Conservation (phyloP, 345 rosid species). For the Psidium friedrichsthalianum region DNA sequence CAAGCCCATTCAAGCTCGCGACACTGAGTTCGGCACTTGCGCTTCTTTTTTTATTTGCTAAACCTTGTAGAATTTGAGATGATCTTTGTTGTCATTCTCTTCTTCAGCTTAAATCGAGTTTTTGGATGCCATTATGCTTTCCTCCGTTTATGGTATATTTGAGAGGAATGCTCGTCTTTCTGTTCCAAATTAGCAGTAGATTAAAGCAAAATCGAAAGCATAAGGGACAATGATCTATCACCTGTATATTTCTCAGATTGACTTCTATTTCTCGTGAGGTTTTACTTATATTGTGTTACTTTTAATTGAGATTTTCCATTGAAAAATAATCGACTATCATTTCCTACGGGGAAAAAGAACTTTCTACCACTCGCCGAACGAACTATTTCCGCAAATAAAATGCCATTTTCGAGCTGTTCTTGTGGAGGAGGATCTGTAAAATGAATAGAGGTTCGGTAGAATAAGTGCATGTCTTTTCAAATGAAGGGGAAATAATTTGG, state of each 20-base stretch:
- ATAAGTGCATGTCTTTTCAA: neutral
- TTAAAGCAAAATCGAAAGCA: neutral
- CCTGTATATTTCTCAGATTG: neutral
- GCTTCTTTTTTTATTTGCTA: neutral
- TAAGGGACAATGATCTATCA: neutral
- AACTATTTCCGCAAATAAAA: neutral
- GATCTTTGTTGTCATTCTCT: neutral
- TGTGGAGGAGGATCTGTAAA: neutral
- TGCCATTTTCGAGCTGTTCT: neutral
- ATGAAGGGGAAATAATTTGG: neutral
- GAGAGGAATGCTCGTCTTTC: neutral
- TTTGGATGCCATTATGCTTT: neutral
- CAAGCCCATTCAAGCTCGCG: neutral
- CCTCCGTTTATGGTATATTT: neutral
- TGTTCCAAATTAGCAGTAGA: neutral
- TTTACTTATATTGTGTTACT: neutral
- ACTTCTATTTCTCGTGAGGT: neutral
- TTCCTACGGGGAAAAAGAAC: neutral
- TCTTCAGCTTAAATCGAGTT: neutral
- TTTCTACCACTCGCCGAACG: neutral
- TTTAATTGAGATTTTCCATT: neutral
- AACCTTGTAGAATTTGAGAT: neutral
- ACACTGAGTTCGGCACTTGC: neutral
- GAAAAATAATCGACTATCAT: neutral
- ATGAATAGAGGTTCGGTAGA: neutral